Percentiles rank a stretch among this genome's conserved stretches.
Conservation (phyloP, 345 rosid genomes). For the Gynandropsis gynandra region DNA sequence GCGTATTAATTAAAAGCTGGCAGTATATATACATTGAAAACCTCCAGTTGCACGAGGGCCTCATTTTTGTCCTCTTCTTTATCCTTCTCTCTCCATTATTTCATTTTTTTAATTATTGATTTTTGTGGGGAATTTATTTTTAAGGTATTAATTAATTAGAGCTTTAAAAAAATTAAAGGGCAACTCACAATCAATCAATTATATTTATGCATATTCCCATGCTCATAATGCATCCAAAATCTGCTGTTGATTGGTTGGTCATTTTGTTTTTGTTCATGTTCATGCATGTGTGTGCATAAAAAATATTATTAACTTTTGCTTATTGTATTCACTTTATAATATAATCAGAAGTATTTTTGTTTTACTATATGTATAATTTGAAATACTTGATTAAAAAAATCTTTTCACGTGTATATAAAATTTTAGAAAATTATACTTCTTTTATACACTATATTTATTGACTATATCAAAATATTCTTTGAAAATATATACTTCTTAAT, state of each 20-base stretch:
- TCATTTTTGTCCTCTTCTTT: slow-evolving; percentile 48
- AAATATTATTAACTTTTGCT: no score
- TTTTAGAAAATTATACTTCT: no score
- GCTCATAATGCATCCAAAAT: slow-evolving; percentile 23
- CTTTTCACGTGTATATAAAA: no score
- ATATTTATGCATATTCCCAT: slow-evolving; percentile 11
- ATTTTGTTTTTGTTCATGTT: slow-evolving; percentile 15
- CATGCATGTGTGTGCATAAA: slow-evolving; percentile 21
- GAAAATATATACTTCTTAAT: no score
- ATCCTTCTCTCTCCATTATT: slow-evolving; percentile 17
- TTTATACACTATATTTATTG: no score
- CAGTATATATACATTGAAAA: slow-evolving; percentile 31
- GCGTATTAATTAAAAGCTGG: slow-evolving; percentile 26
- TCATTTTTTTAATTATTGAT: slow-evolving; percentile 6
- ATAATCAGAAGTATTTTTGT: no score
- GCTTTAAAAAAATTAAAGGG: not conserved
- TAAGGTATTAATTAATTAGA: not conserved
- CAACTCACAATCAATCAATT: not conserved
- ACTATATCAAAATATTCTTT: no score
- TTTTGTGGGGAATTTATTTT: not conserved
- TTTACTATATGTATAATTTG: no score
- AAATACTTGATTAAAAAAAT: no score
- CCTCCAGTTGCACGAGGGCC: slow-evolving; percentile 73
- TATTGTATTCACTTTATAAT: no score
- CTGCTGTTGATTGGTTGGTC: slow-evolving; percentile 21